Conservation (phyloP, 345 rosid species). For the Bruguiera gymnorhiza region DNA sequence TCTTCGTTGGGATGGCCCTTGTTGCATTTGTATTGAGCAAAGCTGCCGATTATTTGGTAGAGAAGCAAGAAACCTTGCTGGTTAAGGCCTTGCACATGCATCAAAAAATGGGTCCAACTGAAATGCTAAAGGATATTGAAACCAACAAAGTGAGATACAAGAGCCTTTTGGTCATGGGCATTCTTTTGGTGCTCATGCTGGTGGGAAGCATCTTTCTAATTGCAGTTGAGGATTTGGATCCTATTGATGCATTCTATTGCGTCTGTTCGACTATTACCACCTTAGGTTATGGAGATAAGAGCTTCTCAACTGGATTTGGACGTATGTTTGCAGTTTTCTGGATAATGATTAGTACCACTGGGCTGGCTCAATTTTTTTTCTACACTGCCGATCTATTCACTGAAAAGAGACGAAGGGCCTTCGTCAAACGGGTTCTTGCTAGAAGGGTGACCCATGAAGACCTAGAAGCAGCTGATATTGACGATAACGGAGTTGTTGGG, state of each 20-base stretch:
- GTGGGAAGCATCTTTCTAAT: constrained; percentile 47
- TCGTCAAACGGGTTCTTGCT: constrained; percentile 69
- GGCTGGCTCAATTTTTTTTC: constrained; percentile 65
- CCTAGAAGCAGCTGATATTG: constrained; percentile 86
- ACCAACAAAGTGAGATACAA: constrained; percentile 51
- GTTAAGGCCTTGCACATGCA: constrained; percentile 52
- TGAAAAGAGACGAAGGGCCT: constrained; percentile 51
- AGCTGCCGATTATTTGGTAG: constrained; percentile 80
- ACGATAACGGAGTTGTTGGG: constrained; percentile 68
- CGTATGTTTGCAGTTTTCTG: constrained; percentile 70
- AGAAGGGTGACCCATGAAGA: constrained; percentile 54
- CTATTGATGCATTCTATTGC: constrained; percentile 67
- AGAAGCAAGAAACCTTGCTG: constrained; percentile 78
- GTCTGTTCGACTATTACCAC: constrained; percentile 83
- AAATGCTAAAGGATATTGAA: constrained; percentile 53
- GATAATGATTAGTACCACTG: constrained; percentile 58
- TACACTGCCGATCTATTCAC: constrained; percentile 63
- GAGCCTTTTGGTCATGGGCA: constrained; percentile 36
- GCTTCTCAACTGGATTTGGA: constrained; percentile 54
- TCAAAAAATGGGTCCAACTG: constrained; percentile 38
- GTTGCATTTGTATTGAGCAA: constrained; percentile 55
- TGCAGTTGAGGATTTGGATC: constrained; percentile 40
- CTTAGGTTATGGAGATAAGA: constrained; percentile 78
- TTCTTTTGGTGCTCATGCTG: constrained; percentile 43
- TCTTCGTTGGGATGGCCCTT: constrained; percentile 75